Conservation (phyloP, 345 rosid genomes). For the Ailanthus altissimus region DNA sequence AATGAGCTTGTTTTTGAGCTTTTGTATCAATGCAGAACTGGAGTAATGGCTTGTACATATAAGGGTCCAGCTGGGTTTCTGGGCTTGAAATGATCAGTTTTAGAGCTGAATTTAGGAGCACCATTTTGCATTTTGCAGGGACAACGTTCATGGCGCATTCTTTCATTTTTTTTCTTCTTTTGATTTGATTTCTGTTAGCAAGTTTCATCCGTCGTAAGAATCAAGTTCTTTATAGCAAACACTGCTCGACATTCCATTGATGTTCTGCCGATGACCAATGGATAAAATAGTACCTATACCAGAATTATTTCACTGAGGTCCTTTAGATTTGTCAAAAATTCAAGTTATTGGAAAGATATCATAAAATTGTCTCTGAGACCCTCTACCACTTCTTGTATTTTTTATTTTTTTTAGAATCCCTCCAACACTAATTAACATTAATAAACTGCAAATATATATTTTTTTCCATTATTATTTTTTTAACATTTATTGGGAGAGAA, state of each 20-base stretch:
- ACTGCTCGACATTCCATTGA: neutral
- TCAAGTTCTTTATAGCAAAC: neutral
- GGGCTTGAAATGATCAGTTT: constrained; percentile 14
- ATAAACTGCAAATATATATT: too few species aligned
- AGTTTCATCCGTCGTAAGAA: neutral
- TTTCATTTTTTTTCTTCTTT: neutral
- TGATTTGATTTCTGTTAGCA: neutral
- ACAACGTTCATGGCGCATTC: constrained; percentile 12
- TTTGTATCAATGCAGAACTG: constrained; percentile 35
- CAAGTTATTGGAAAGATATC: too few species aligned
- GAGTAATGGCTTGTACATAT: constrained; percentile 36
- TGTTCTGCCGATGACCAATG: too few species aligned
- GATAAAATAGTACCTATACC: too few species aligned
- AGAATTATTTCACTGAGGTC: too few species aligned
- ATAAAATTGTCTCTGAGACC: too few species aligned
- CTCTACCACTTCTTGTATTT: too few species aligned
- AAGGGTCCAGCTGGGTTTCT: constrained; percentile 9
- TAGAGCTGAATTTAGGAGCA: neutral
- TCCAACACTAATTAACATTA: too few species aligned
- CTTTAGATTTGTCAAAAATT: too few species aligned
- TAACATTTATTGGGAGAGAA: too few species aligned
- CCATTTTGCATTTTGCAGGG: neutral
- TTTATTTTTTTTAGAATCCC: too few species aligned
- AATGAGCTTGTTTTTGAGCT: constrained; percentile 27
- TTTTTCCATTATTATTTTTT: too few species aligned